Evolutionary conservation across 1,284 basidiomycete genomes (phyloP).

Genomic region (Phylloboletellus chloephorus): DNA sequence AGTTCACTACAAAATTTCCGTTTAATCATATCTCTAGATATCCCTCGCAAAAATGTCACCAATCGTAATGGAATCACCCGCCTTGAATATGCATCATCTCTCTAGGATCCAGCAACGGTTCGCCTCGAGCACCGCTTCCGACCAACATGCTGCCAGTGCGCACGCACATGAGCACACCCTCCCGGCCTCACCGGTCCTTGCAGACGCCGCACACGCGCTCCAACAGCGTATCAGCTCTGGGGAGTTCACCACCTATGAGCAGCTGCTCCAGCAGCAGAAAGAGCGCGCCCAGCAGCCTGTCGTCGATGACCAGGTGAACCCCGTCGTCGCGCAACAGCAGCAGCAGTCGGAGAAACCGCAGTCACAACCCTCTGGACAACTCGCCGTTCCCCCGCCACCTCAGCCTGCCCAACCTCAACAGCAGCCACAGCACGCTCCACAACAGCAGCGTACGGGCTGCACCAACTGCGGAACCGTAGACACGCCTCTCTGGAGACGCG

Average conservation of each 20-base stretch:
- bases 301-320: conserved; percentile 12
- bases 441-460: conserved; percentile 41
- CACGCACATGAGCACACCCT: conserved; percentile 18
- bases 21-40: conserved; percentile 35
- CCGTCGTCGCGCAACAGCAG: conserved; percentile 17
- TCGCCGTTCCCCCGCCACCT: conserved; percentile 17
- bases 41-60: conserved; percentile 35
- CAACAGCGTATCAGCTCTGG: conserved; percentile 27
- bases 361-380: conserved; percentile 14
- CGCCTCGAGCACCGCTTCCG: conserved; percentile 22
- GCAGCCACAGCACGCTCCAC: conserved; percentile 24
- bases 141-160: conserved; percentile 27
- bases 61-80: conserved; percentile 43
- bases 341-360: conserved; percentile 17
- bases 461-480: conserved; percentile 68
- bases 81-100: conserved; percentile 43
- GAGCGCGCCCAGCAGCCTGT: conserved; percentile 23
- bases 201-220: conserved; percentile 24
- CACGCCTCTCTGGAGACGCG: conserved; percentile 79
- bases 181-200: conserved; percentile 29
- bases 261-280: conserved; percentile 28
- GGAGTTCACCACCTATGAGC: conserved; percentile 30
- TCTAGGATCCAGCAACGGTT: conserved; percentile 40
- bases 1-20: conserved; percentile 20
- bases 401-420: conserved; percentile 23